A percentile compares a stretch with the other conserved stretches of the same genome.
phyloP scores from a whole-genome alignment of 169 alveolate genomes.

The Blepharisma undulans region DNA sequence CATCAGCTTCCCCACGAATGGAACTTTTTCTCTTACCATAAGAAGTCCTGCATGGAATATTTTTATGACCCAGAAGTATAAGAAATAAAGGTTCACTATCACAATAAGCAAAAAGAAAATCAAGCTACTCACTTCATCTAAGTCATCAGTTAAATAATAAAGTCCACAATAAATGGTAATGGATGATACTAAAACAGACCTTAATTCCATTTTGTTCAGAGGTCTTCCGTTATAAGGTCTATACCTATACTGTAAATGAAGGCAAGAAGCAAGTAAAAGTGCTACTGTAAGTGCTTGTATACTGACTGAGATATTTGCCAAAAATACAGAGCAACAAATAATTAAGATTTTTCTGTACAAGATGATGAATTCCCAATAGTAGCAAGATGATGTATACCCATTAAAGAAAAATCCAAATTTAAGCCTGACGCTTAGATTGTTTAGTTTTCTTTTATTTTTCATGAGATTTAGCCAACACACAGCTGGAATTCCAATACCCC shows the following conservation, averaged over 20 bases:
- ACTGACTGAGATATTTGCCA: constrained; percentile 34
- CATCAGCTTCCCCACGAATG: background rate
- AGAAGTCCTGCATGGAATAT: background rate
- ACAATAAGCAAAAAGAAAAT: constrained; percentile 2
- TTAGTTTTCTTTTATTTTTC: constrained; percentile 8
- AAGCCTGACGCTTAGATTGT: background rate
- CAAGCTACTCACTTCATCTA: background rate
- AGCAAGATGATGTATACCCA: constrained; percentile 46
- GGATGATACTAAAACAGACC: background rate
- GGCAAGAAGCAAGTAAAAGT: background rate
- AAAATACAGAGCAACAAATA: constrained; percentile 48
- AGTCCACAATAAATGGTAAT: constrained; percentile 20
- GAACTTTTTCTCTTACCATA: background rate
- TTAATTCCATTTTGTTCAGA: background rate
- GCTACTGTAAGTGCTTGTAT: constrained; percentile 55
- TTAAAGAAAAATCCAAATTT: constrained; percentile 53
- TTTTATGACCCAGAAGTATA: background rate
- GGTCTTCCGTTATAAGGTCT: background rate
- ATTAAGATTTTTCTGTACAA: constrained; percentile 53
- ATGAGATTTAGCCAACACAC: background rate
- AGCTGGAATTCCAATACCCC: constrained; percentile 39
- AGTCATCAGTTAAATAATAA: background rate
- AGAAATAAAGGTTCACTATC: background rate
- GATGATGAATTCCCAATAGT: constrained; percentile 57
- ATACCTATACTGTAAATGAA: background rate